Evolutionary conservation across 306 rosid species (phyloP).

Genomic region (Abrus pulchellus): DNA sequence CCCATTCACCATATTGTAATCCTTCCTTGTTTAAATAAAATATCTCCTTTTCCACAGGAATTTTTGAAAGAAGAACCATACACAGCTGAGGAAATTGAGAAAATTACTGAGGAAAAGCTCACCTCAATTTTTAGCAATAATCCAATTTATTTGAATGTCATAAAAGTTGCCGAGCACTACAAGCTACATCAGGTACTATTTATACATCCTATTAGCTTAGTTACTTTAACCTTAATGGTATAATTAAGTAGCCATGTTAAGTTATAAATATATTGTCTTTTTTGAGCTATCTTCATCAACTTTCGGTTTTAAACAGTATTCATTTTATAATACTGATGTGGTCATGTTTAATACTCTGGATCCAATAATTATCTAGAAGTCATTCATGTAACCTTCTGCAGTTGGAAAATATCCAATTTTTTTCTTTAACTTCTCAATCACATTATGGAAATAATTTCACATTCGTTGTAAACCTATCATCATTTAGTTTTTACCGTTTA

Average conservation of each 20-base stretch:
- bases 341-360: neutral
- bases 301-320: neutral
- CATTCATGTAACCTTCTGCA: neutral
- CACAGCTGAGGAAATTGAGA: conserved; percentile 64
- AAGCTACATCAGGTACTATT: conserved; percentile 65
- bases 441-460: too few species aligned
- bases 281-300: neutral
- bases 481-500: neutral
- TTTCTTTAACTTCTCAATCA: too few species aligned
- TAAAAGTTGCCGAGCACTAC: conserved; percentile 67
- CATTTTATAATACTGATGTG: neutral
- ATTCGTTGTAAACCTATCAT: neutral
- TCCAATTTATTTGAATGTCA: neutral
- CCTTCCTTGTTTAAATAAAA: conserved; percentile 1
- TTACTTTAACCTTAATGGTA: conserved; percentile 9
- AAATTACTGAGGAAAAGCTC: conserved; percentile 51
- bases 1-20: neutral
- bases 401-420: too few species aligned
- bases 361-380: neutral
- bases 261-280: neutral
- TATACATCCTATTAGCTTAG: neutral
- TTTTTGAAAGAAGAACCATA: conserved; percentile 79
- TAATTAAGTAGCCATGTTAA: conserved; percentile 3
- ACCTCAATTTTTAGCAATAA: too few species aligned
- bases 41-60: conserved; percentile 49